Evolutionary conservation across 1,284 basidiomycete genomes (phyloP), one percentile per base, ranked within the genome.

Genomic region (Boletus hoseneyae): DNA sequence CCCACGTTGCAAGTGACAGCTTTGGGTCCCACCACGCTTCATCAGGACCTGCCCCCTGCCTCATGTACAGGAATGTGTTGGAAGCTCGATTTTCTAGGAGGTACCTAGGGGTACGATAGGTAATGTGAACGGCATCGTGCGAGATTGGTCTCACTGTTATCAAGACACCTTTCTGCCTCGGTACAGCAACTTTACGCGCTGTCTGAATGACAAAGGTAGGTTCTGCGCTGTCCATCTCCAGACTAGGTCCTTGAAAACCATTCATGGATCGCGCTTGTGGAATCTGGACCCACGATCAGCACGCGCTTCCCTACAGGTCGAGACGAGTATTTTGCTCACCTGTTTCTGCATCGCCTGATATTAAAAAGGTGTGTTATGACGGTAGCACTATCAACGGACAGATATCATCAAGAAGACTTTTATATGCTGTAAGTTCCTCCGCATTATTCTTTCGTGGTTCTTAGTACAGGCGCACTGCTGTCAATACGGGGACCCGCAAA

Each of bases 351-450:
- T 62, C 53, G 33, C 34, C 34, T 34, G 29, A 48, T 36, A 65
- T 66, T 47, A 60, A 67, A 64, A 56, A 54, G 54, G 61, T 47
- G 55, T 52, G 63, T 53, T 56, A 42, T 49, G 55, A 55, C 15
- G 48, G 53, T 50, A 48, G 51, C 36, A 27, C 32, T 52, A 50
- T 50, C 54, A 45, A 44, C 42, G 61, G 46, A 27, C 30, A 37
- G 50, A 51, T 48, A 41, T 49, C 46, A 53, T 43, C 35, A 45
- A 41, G 42, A 16, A 16, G 43, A 41, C 36, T 42, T 57, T 54
- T 59, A 55, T 57, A 40, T 36, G 30, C 33, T 42, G 54, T 45
- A 29, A 46, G 49, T 40, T 35, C 42, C 21, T 34, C 37, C 27
- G 5, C 21, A n/a, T 34, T 37, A 39, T 53, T 50, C 53, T 45